These are phyloP conservation scores for Prillingera fragicola DNA, from an alignment of 1,284 basidiomycete species.

Conservation along the genomic window DNA sequence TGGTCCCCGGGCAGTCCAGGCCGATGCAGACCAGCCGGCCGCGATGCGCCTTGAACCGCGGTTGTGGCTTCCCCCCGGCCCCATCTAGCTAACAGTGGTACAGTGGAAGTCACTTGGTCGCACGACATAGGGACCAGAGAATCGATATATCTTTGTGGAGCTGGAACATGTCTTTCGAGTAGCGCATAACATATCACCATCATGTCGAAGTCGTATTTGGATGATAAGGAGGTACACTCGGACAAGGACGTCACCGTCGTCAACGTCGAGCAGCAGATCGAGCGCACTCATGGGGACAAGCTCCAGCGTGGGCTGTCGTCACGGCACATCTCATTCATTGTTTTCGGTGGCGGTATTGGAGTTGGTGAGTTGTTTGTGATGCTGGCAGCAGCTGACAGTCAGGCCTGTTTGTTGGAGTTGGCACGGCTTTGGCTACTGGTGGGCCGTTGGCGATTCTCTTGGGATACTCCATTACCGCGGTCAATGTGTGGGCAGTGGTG, in stretches of 20 bases:
- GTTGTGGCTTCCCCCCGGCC: too few species aligned
- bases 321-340: not conserved
- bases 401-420: not conserved
- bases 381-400: not conserved
- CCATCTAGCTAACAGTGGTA: too few species aligned
- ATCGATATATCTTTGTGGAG: too few species aligned
- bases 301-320: not conserved
- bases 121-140: too few species aligned
- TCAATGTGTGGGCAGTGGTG: slow-evolving; percentile 2
- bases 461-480: slow-evolving; percentile 8
- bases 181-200: too few species aligned
- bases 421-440: slow-evolving; percentile 6
- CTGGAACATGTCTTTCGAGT: too few species aligned
- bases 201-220: too few species aligned
- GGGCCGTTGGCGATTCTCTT: slow-evolving; percentile 9
- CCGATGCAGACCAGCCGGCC: too few species aligned
- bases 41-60: too few species aligned
- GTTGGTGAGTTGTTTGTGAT: not conserved
- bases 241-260: not conserved
- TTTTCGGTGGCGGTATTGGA: not conserved
- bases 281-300: not conserved
- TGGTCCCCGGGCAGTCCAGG: too few species aligned
- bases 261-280: not conserved
- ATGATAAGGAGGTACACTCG: too few species aligned
- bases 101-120: too few species aligned